Conservation (phyloP, 176 grass and related monocot species). For the Bolboschoenus planiculmis region DNA sequence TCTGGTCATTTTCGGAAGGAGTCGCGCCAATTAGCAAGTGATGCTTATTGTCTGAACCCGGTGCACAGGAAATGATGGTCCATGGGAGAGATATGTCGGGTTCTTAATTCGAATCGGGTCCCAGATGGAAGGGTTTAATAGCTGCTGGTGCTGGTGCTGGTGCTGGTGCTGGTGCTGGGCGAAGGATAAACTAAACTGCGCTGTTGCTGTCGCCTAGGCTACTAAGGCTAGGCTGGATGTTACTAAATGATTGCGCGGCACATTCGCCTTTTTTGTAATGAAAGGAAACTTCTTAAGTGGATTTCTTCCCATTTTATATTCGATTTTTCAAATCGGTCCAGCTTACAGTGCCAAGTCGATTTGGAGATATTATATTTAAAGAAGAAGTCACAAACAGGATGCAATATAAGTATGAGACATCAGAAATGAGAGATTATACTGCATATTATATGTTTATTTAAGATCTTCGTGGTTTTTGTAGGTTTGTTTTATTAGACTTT, state of each 20-base stretch:
- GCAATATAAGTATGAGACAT: not conserved
- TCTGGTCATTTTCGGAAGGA: not conserved
- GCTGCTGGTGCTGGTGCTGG: not conserved
- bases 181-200: not conserved
- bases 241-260: slow-evolving; percentile 28
- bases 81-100: not conserved
- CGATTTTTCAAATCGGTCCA: slow-evolving; percentile 2
- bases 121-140: not conserved
- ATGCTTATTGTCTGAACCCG: not conserved
- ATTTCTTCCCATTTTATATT: not conserved
- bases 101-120: not conserved
- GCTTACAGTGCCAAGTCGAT: not conserved
- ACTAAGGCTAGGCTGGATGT: slow-evolving; percentile 15
- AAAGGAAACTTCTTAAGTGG: slow-evolving; percentile 14
- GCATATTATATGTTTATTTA: not conserved
- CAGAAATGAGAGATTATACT: not conserved
- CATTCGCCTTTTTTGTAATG: slow-evolving; percentile 19
- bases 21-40: slow-evolving; percentile 13
- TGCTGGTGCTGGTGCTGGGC: no score
- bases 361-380: not conserved
- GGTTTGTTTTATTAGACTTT: not conserved
- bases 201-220: slow-evolving; percentile 23
- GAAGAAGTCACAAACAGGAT: not conserved
- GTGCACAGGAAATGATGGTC: not conserved
- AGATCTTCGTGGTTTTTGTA: not conserved